Percentiles rank a stretch among this genome's conserved stretches.
These are phyloP conservation scores for Tothia fuscella DNA, from an alignment of 2,329 filamentous ascomycete genomes.

Conservation along the genomic window DNA sequence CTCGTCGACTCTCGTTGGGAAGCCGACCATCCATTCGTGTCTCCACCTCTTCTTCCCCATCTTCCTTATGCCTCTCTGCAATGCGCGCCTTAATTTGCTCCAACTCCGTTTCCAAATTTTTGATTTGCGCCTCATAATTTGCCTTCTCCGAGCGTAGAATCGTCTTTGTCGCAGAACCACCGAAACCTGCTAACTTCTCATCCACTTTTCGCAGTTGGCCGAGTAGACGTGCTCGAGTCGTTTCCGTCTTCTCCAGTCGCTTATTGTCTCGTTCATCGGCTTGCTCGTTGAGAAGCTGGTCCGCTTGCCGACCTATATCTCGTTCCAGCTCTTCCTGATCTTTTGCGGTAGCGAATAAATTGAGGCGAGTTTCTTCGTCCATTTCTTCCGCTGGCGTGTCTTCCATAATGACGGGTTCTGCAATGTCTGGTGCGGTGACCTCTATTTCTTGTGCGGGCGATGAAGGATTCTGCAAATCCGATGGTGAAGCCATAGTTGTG, in stretches of 20 bases:
- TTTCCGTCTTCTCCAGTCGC: constrained; percentile 45
- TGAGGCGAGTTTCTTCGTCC: constrained; percentile 8
- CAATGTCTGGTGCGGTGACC: too few relatives aligned
- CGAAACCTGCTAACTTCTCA: constrained; percentile 43
- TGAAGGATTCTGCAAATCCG: too few relatives aligned
- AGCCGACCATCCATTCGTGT: constrained; percentile 38
- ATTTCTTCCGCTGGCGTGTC: constrained; percentile 5
- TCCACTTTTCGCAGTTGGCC: constrained; percentile 19
- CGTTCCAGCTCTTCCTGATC: constrained; percentile 85
- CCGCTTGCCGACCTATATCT: constrained; percentile 61
- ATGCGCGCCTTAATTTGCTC: constrained; percentile 73
- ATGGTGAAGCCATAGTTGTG: too few relatives aligned
- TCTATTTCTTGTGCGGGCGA: too few relatives aligned
- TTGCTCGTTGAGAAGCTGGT: constrained; percentile 47
- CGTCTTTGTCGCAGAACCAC: constrained; percentile 41
- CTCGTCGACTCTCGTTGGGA: constrained; percentile 70
- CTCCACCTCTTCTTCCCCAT: constrained; percentile 18
- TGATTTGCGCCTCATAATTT: constrained; percentile 52
- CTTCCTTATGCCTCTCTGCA: constrained; percentile 52
- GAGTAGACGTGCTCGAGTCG: constrained; percentile 30
- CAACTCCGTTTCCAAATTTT: constrained; percentile 58
- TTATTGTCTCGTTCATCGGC: constrained; percentile 53
- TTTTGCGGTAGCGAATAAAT: constrained; percentile 39
- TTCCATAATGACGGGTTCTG: neutral
- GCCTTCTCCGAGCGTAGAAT: constrained; percentile 54